Percentiles rank a stretch among this genome's conserved stretches.
Evolutionary conservation across 768 basidiomycete genomes (phyloP).

Genomic region (Kwoniella dejecticola): DNA sequence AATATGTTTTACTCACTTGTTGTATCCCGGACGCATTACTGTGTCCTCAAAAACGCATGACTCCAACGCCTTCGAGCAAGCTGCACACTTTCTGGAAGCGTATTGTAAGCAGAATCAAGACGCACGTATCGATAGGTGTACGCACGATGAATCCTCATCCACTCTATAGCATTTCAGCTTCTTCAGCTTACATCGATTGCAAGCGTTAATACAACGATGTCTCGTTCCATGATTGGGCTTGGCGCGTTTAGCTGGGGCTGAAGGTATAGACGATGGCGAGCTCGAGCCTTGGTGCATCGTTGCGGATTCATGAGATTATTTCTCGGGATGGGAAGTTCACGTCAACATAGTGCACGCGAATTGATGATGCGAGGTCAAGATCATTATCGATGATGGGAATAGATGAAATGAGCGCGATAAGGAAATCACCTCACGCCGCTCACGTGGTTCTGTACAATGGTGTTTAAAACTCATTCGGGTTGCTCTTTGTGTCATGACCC

Average conservation of each 20-base stretch:
- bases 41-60: slow-evolving; percentile 16
- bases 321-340: too few species aligned
- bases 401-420: too few species aligned
- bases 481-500: too few species aligned
- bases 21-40: background rate
- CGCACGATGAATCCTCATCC: slow-evolving; percentile 8
- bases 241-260: background rate
- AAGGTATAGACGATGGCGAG: background rate
- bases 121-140: background rate
- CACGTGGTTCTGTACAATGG: too few species aligned
- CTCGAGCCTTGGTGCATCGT: background rate
- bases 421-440: too few species aligned
- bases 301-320: too few species aligned
- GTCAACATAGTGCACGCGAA: too few species aligned
- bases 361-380: too few species aligned
- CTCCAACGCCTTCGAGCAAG: slow-evolving; percentile 11
- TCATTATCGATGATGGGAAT: too few species aligned
- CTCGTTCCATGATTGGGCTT: background rate
- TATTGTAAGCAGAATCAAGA: too few species aligned
- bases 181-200: slow-evolving; percentile 25
- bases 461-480: too few species aligned
- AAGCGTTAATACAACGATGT: slow-evolving; percentile 24
- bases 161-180: slow-evolving; percentile 23
- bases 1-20: slow-evolving; percentile 3
- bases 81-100: slow-evolving; percentile 8